Conservation (phyloP, 768 basidiomycete species). For the Candolleomyces efflorescens region DNA sequence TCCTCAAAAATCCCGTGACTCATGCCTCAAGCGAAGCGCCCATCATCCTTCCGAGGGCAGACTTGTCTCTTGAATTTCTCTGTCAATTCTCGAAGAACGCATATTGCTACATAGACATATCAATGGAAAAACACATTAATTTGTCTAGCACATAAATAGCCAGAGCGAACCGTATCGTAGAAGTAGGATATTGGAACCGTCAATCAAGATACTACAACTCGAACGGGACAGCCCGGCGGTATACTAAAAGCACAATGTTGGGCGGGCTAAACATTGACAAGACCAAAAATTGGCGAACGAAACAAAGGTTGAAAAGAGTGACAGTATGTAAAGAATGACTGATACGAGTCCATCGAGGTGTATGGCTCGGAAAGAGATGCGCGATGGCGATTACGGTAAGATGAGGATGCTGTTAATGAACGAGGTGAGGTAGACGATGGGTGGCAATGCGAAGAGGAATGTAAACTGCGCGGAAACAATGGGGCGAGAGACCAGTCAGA, state of each 20-base stretch:
- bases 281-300: background rate
- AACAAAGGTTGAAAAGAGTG: background rate
- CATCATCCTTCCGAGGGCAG: too few species aligned
- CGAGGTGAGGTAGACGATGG: background rate
- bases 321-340: slow-evolving; percentile 12
- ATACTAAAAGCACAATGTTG: background rate
- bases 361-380: slow-evolving; percentile 6
- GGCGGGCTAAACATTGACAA: background rate
- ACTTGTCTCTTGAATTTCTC: too few species aligned
- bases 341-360: slow-evolving; percentile 17
- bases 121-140: background rate
- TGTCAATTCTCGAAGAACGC: too few species aligned
- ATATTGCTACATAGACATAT: background rate
- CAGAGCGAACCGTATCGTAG: slow-evolving; percentile 1
- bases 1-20: background rate
- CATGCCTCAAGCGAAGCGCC: background rate
- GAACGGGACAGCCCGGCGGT: background rate
- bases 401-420: background rate
- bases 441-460: background rate
- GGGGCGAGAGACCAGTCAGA: slow-evolving; percentile 2
- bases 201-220: background rate
- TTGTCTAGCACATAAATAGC: slow-evolving; percentile 1
- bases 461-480: background rate
- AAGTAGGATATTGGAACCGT: background rate
- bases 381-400: background rate